phyloP scores from a whole-genome alignment of 139 green algal genomes.

The Astrephomene gubernaculifera region DNA sequence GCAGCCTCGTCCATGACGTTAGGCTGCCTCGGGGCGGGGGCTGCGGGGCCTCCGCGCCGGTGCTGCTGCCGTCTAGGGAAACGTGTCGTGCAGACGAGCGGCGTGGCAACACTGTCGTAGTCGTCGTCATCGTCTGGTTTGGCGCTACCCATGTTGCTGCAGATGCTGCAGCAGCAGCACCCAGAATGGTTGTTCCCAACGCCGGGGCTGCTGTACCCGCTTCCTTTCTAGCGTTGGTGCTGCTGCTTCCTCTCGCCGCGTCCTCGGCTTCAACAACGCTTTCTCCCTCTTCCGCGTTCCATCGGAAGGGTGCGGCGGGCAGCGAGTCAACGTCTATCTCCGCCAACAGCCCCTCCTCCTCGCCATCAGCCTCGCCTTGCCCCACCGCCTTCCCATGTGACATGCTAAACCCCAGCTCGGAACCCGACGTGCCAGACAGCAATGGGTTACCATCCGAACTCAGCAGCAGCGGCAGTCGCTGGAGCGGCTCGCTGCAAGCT shows the following conservation, averaged over 20 bases:
- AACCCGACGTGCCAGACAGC: not conserved
- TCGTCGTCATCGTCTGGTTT: no score
- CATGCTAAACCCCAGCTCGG: not conserved
- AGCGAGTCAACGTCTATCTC: not conserved
- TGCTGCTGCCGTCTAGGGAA: not conserved
- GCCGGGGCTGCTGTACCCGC: no score
- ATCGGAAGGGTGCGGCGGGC: constrained; percentile 6
- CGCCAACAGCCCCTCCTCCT: not conserved
- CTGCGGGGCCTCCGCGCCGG: not conserved
- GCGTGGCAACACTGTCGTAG: no score
- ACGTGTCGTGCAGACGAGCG: not conserved
- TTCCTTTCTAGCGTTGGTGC: no score
- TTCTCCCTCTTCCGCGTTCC: not conserved
- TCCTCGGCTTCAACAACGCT: no score
- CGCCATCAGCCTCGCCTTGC: not conserved
- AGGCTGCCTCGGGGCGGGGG: not conserved
- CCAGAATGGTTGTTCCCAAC: no score
- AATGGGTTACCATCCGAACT: not conserved
- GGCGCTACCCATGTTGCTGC: not conserved
- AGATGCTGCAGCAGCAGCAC: not conserved
- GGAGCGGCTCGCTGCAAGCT: not conserved
- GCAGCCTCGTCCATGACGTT: not conserved
- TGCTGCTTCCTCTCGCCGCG: not conserved
- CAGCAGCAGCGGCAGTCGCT: not conserved
- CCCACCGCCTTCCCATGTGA: not conserved